Evolutionary conservation across 2,329 filamentous ascomycete genomes (phyloP), one percentile per base, ranked within the genome.

Genomic region (Stagonosporopsis vannaccii): DNA sequence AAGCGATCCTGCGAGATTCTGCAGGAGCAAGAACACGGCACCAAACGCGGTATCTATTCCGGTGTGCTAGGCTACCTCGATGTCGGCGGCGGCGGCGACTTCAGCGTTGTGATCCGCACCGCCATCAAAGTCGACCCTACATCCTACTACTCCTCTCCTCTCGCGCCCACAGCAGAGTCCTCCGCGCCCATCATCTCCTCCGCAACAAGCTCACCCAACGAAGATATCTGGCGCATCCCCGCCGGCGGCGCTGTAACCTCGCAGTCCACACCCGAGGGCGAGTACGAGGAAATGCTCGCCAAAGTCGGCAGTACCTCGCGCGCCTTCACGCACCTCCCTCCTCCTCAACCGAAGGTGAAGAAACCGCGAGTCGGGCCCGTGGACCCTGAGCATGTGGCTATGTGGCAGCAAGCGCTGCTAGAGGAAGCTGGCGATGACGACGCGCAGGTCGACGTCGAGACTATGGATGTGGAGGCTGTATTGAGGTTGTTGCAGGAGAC

Each of bases 11-110:
- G 94, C 74, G 89, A 96, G 79, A 84, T 97, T 42, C 80, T 98
- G 19, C 82, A 83, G 56, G 78, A 81, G 3, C 82, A 97, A 37
- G 93, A 97, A 75, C 77, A 76, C 17, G 73, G 80, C 4, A 77
- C 79, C 54, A 84, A 87, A 65, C 82, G 94, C 47, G 88, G 91
- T 28, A 77, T 97, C 46, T 97, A 97, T 77, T 91, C 91, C 6
- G 92, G 95, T 19, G 90, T 96, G 1, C 84, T 97, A 45, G 94
- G 94, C 0, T 98, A 96, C 76, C 85, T 97, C 73, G 93, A 96
- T 67, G 88, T 92, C 6, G 87, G 90, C 0, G 94, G 94, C 0
- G 86, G 86, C 6, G 92, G 91, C 0, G 93, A 96, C 75, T 97
- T 94, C 83, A 95, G 90, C 62, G 95, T 98, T 17, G 88, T 92